phyloP scores from a whole-genome alignment of 192 early-diverging fungal species.

The Coemansia sp. region DNA sequence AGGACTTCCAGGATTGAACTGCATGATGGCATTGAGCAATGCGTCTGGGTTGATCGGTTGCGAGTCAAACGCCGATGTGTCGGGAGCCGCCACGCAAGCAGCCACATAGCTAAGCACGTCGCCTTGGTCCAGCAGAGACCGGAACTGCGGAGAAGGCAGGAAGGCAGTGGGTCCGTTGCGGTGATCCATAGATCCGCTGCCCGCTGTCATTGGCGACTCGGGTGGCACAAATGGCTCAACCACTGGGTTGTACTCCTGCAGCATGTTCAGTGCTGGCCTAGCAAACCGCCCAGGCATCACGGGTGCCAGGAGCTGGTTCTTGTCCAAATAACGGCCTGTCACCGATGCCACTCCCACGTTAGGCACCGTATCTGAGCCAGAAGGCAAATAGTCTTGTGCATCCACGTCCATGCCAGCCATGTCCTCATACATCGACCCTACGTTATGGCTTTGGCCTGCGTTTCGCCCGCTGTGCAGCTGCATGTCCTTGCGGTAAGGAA shows the following conservation, averaged over 20 bases:
- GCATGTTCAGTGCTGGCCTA: conserved; percentile 9
- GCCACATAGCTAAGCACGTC: conserved; percentile 49
- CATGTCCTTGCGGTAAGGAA: conserved; percentile 41
- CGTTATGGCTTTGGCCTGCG: background rate
- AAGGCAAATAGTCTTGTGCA: background rate
- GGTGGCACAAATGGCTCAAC: conserved; percentile 26
- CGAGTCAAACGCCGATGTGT: conserved; percentile 18
- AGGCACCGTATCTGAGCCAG: conserved; percentile 9
- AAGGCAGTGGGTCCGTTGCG: background rate
- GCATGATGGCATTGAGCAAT: conserved; percentile 26
- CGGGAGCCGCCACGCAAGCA: conserved; percentile 22
- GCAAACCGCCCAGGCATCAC: conserved; percentile 32
- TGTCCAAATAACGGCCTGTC: conserved; percentile 30
- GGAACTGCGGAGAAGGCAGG: conserved; percentile 7
- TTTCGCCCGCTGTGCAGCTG: background rate
- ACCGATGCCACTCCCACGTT: conserved; percentile 34
- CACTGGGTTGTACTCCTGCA: conserved; percentile 32
- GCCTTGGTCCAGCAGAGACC: conserved; percentile 34
- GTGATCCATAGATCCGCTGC: background rate
- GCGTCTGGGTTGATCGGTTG: conserved; percentile 24
- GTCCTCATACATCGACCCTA: background rate
- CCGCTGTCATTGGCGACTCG: background rate
- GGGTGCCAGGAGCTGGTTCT: conserved; percentile 33
- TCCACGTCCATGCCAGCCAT: background rate
- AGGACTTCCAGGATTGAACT: background rate